These are phyloP conservation scores for Crithidia acanthocephali DNA, from an alignment of 208 protist species.

Conservation along the genomic window DNA sequence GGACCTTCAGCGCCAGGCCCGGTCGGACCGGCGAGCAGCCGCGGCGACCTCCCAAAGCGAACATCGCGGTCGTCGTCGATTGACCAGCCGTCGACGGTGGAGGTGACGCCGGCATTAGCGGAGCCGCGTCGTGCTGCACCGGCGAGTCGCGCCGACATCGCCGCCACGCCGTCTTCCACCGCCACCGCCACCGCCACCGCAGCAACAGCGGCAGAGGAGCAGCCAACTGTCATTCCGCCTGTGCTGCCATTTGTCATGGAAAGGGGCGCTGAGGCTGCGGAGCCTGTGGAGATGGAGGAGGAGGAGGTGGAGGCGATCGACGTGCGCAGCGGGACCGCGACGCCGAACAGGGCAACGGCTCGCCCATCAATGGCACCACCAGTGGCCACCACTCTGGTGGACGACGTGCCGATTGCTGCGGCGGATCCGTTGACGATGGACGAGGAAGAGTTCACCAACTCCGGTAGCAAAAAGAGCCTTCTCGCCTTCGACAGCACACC, in stretches of 20 bases:
- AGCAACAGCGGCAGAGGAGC: slow-evolving; percentile 12
- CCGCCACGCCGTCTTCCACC: background rate
- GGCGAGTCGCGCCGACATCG: background rate
- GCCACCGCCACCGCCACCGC: background rate
- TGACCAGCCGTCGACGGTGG: background rate
- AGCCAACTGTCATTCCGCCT: background rate
- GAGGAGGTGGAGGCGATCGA: slow-evolving; percentile 2
- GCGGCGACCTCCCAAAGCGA: background rate
- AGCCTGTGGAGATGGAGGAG: background rate
- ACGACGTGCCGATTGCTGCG: background rate
- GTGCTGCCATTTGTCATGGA: background rate
- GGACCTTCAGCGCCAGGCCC: slow-evolving; percentile 1
- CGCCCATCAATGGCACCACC: background rate
- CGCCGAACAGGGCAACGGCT: slow-evolving; percentile 5
- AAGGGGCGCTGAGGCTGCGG: background rate
- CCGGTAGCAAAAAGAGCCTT: slow-evolving; percentile 1
- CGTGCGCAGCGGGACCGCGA: slow-evolving; percentile 9
- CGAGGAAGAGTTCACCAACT: background rate
- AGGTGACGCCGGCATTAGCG: slow-evolving; percentile 11
- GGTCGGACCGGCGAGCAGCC: background rate
- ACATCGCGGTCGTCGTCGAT: background rate
- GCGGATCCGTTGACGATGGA: background rate
- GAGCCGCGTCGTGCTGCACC: slow-evolving; percentile 31
- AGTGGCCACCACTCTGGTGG: background rate
- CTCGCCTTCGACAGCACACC: background rate